Percentiles rank a stretch among this genome's conserved stretches.
phyloP scores from a whole-genome alignment of 345 rosid genomes.

The Eucalyptus marginata region DNA sequence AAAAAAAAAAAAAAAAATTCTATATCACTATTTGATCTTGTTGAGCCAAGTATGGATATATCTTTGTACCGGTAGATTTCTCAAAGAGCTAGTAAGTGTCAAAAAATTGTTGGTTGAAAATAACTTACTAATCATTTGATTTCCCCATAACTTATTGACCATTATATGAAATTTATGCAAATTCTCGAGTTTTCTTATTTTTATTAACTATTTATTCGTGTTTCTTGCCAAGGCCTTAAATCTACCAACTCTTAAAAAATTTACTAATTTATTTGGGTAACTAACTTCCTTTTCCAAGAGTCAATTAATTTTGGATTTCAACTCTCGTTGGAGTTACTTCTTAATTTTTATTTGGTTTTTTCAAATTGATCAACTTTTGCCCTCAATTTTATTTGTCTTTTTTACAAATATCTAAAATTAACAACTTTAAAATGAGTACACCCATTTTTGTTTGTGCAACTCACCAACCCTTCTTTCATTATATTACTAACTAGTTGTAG shows the following conservation, averaged over 20 bases:
- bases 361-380: neutral
- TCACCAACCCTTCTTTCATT: neutral
- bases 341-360: neutral
- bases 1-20: neutral
- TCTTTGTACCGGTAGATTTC: neutral
- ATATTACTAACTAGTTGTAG: neutral
- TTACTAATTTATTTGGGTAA: neutral
- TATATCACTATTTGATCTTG: neutral
- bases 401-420: neutral
- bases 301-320: neutral
- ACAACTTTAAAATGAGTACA: neutral
- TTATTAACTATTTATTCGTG: neutral
- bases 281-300: neutral
- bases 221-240: neutral
- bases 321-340: neutral
- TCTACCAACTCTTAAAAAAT: neutral
- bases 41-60: neutral
- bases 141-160: neutral
- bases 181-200: neutral
- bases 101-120: neutral
- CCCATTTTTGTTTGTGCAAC: neutral
- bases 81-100: neutral
- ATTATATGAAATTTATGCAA: neutral
- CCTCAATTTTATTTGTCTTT: neutral
- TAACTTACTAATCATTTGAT: neutral